Base-by-base conservation (phyloP, 2,329 filamentous ascomycete species). In the Diaporthe velutina region DNA sequence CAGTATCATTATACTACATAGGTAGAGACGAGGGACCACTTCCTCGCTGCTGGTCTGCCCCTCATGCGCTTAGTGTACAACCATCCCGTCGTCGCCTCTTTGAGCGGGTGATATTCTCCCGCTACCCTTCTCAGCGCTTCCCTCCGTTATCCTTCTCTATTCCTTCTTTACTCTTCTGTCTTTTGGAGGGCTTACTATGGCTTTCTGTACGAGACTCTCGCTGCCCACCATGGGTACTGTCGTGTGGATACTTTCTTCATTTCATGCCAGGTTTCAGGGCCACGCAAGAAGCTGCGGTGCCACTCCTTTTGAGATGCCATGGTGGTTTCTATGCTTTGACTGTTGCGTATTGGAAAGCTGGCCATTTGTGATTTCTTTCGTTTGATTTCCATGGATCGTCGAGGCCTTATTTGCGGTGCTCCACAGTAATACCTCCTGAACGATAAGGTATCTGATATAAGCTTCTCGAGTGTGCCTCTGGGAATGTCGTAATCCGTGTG, bases 381-480 rank as follows among this genome's bases (percentile, higher is more conserved):
- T 68, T 40, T 40, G 48, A 68, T 68, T 40, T 40, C 33, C 48
- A 68, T 28, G 9, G 64, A 54, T 68, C 64, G 64, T 40, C 48
- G n/a, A 40, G 64, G n/a, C 48, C 33, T 54, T 68, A 54, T 68
- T 68, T 68, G 48, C 64, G 45, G 48, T 54, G 64, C 64, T 54
- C 64, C 64, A 68, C 64, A 22, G 48, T 68, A 54, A 68, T 40
- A 52, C 17, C n/a, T 38, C 64, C 4, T 54, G 17, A 52, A 10
- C 2, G 48, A 54, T 19, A 38, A 9, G 17, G 15, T 19, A 40
- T 54, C 13, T 22, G 45, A 68, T 68, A 67, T 28, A 68, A 68
- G 64, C 64, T 68, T 68, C 45, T 54, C n/a, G 30, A 54, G 8
- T 4, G 48, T 54, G 48, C 64, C 64, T 54, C 33, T 48, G 2